Base-by-base conservation (phyloP, 2,329 filamentous ascomycete species). In the Rhynchosporium graminicola region DNA sequence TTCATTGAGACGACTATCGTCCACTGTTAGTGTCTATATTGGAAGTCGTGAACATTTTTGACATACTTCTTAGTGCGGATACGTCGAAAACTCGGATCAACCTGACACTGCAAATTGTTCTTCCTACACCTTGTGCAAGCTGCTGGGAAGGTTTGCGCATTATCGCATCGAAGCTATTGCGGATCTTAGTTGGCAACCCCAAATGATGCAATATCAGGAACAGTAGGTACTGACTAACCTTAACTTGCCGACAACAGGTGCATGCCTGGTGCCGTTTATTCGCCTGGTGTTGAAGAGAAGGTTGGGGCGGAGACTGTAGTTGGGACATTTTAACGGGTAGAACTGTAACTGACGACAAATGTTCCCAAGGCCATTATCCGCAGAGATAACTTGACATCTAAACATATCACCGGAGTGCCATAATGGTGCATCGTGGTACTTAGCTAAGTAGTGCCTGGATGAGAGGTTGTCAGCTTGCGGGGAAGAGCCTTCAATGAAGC, bases 161-260 rank as follows among this genome's bases (percentile, higher is more conserved):
- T 57, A 36, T 65, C 63, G 45, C 63, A 65, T 36, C 57, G 51
- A 8, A 65, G 47, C 63, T 65, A 31, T 36, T 3, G 4, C 28
- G n/a, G 20, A 40, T 57, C 26, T 50, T 58, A n/a, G 46, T 6
- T 29, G 9, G 10, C 15, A 29, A 6, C 8, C 4, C 26, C 4
- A 3, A 48, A 9, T 47, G 8, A 45, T 26, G 26, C 13, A 10
- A n/a, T 13, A 15, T 26, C 20, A 20, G 20, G 20, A 20, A 20
- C 20, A 20, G 45, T 40, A 13, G 10, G 26, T 29, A 31, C n/a
- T n/a, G 20, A 15, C 60, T 13, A 13, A 63, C 63, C 57, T 65
- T 65, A 33, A 65, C 63, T 42, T 65, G 63, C 12, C 63, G 63
- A 48, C 63, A 65, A 10, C 56, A 48, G 15, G 63, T 65, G 40